Base-by-base conservation (phyloP, 495 filamentous ascomycete species). In the Bryoglossum gracile region DNA sequence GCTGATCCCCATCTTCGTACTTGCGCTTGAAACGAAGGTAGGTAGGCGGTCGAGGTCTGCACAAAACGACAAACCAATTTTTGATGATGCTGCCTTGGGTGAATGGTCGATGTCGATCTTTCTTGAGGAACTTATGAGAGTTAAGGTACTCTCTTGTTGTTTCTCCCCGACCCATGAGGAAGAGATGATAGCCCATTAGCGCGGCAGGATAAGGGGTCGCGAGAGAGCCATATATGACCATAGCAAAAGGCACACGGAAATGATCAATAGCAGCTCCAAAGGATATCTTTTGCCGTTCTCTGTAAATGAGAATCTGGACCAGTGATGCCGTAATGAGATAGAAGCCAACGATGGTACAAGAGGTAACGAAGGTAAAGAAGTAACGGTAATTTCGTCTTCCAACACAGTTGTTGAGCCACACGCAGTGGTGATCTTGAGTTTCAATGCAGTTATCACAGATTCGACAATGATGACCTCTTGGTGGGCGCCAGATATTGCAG, bases 381-480 rank as follows among this genome's bases (percentile, higher is more conserved):
- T 92, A 98, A 41, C 94, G 89, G 65, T 98, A 98, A 65, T 98
- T 98, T 46, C 92, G 87, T 26, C 94, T 86, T 4, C 92, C 92
- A 36, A 98, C 84, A 26, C 92, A 98, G 64, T 97, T 98, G 68
- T 98, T 98, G 42, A 98, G 80, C 94, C 94, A 98, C 17, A 97
- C 89, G 58, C 92, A 98, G 69, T 98, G 92, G 59, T 98, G 92
- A 60, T 98, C 92, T 55, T 96, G 89, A 0, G 91, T 96, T 63
- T 98, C 92, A 37, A 98, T 78, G 62, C 92, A 98, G 61, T 91
- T 94, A 66, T 98, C 90, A 62, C 92, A 98, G 24, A 95, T 72
- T 46, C 94, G 87, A 67, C 92, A 98, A 64, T 98, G 92, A 60
- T 97, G 94, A 55, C 86, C 89, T 22, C 92, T 83, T 34, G 90